These are phyloP conservation scores for Picea glauca DNA, from an alignment of 75 land plant species.

Conservation along the genomic window DNA sequence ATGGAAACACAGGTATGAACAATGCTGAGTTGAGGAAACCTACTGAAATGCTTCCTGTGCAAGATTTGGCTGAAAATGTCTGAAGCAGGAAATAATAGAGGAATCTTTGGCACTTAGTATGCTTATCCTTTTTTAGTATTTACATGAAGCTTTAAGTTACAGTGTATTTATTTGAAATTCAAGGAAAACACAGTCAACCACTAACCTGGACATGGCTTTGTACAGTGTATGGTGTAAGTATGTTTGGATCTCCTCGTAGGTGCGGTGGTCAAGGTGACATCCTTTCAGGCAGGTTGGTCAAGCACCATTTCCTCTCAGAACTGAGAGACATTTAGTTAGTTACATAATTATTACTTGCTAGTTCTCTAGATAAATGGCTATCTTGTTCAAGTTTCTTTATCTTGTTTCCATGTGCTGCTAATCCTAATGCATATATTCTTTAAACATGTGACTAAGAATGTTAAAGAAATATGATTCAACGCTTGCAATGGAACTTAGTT, in stretches of 20 bases:
- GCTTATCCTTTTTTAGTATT: background rate
- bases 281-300: slow-evolving; percentile 85
- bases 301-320: background rate
- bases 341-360: background rate
- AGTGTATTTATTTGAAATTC: background rate
- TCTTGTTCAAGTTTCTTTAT: background rate
- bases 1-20: slow-evolving; percentile 69
- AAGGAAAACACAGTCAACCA: background rate
- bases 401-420: background rate
- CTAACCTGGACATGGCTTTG: background rate
- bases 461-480: background rate
- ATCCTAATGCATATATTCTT: background rate
- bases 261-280: slow-evolving; percentile 99
- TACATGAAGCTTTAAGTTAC: background rate
- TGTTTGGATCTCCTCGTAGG: slow-evolving; percentile 91
- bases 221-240: slow-evolving; percentile 64
- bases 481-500: background rate
- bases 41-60: background rate
- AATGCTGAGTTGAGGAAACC: background rate
- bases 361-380: background rate
- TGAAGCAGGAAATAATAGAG: background rate
- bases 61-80: background rate
- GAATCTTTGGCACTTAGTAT: background rate
- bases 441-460: background rate
- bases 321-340: background rate